Evolutionary conservation across 2,329 filamentous ascomycete species (phyloP).

Genomic region (Clarireedia homoeocarpa): DNA sequence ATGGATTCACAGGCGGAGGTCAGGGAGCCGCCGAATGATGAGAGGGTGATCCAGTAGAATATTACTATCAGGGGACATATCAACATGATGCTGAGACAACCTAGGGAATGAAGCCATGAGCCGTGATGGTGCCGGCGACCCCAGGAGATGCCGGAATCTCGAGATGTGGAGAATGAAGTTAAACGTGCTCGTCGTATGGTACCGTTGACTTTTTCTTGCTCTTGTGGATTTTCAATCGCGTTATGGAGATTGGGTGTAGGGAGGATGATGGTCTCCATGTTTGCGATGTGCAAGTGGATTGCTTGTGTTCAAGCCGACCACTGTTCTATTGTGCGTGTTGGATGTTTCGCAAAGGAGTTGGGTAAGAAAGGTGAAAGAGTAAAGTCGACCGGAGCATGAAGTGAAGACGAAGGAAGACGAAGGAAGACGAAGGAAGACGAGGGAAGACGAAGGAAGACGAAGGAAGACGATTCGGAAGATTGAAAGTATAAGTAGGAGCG

Average conservation of each 20-base stretch:
- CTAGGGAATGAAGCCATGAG: slow-evolving; percentile 20
- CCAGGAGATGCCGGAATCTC: slow-evolving; percentile 18
- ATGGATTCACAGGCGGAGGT: slow-evolving; percentile 11
- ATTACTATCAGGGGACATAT: slow-evolving; percentile 19
- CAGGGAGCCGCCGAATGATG: slow-evolving; percentile 19
- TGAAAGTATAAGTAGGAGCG: neutral
- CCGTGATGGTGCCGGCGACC: slow-evolving; percentile 24
- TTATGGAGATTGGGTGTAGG: slow-evolving; percentile 9
- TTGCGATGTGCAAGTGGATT: neutral
- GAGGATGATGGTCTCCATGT: slow-evolving; percentile 15
- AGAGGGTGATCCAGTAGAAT: slow-evolving; percentile 20
- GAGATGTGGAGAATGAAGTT: slow-evolving; percentile 10
- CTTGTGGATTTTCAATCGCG: slow-evolving; percentile 3
- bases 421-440: neutral
- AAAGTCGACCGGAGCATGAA: no score
- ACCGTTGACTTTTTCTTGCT: neutral
- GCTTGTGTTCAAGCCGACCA: neutral
- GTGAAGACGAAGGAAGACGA: neutral
- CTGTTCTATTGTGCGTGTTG: no score
- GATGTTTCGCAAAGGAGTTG: neutral
- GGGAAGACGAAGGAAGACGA: neutral
- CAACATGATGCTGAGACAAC: slow-evolving; percentile 19
- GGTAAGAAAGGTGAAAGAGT: neutral
- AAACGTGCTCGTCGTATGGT: slow-evolving; percentile 3
- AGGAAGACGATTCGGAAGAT: neutral